phyloP scores from a whole-genome alignment of 1,284 basidiomycete species.

The Veloboletus limbatus region DNA sequence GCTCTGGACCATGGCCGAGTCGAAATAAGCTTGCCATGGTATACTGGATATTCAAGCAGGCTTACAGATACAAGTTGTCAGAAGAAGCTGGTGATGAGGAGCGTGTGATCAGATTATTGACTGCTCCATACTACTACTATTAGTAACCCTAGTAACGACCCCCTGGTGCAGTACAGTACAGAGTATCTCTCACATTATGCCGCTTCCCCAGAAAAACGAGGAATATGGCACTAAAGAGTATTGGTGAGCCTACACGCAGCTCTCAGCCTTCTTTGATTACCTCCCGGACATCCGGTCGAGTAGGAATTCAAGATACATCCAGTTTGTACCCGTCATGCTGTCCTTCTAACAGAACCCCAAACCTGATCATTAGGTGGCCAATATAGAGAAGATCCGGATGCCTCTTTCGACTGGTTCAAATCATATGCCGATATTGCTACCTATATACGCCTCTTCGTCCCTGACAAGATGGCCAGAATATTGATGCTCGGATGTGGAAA shows the following conservation, averaged over 20 bases:
- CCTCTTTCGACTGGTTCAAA: conserved; percentile 87
- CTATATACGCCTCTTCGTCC: conserved; percentile 60
- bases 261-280: neutral
- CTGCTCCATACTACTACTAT: too few relatives aligned
- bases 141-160: too few relatives aligned
- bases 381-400: conserved; percentile 62
- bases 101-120: conserved; percentile 24
- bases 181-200: conserved; percentile 12
- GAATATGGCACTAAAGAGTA: conserved; percentile 31
- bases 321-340: conserved; percentile 22
- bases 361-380: neutral
- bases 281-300: neutral
- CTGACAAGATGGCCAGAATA: conserved; percentile 63
- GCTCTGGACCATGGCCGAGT: conserved; percentile 10
- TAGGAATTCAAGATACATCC: conserved; percentile 31
- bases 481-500: conserved; percentile 93
- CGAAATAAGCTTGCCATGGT: conserved; percentile 31
- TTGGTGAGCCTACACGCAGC: conserved; percentile 22
- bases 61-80: conserved; percentile 22
- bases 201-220: conserved; percentile 20
- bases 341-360: neutral
- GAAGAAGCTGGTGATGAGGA: conserved; percentile 1
- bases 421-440: conserved; percentile 65
- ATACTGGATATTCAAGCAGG: conserved; percentile 13
- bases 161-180: too few relatives aligned